phyloP scores from a whole-genome alignment of 306 rosid genomes.

The Sophora flavescens region DNA sequence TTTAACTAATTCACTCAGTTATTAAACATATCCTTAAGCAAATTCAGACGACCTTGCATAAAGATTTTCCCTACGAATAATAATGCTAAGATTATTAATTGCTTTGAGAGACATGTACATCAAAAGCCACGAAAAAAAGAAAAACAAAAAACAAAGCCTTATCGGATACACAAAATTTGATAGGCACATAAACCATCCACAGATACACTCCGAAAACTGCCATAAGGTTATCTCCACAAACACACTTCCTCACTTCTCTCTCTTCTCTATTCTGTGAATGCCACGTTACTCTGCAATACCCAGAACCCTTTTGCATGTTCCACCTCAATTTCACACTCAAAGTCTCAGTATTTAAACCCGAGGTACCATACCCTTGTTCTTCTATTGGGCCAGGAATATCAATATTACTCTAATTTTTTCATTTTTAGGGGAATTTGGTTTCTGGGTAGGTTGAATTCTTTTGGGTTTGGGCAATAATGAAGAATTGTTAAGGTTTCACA shows the following conservation, averaged over 20 bases:
- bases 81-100: no score
- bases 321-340: constrained; percentile 32
- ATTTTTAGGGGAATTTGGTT: constrained; percentile 38
- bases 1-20: no score
- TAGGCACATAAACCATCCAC: constrained; percentile 77
- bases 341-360: constrained; percentile 41
- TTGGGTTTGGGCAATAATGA: constrained; percentile 37
- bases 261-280: constrained; percentile 31
- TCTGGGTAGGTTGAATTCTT: constrained; percentile 53
- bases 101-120: not conserved
- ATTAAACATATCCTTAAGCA: no score
- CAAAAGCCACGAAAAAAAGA: constrained; percentile 4
- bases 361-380: constrained; percentile 46
- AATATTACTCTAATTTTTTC: constrained; percentile 17
- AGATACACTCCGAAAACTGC: constrained; percentile 43
- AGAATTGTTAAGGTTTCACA: constrained; percentile 34
- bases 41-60: no score
- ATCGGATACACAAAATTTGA: constrained; percentile 53
- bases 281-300: constrained; percentile 25
- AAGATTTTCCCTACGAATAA: no score
- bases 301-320: constrained; percentile 42
- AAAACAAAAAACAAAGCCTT: constrained; percentile 42
- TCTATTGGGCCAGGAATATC: constrained; percentile 11
- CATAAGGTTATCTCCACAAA: constrained; percentile 57
- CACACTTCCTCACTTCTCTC: constrained; percentile 29